Conservation (phyloP, 148 eudicot species). For the Rhododendron kiyosumense region DNA sequence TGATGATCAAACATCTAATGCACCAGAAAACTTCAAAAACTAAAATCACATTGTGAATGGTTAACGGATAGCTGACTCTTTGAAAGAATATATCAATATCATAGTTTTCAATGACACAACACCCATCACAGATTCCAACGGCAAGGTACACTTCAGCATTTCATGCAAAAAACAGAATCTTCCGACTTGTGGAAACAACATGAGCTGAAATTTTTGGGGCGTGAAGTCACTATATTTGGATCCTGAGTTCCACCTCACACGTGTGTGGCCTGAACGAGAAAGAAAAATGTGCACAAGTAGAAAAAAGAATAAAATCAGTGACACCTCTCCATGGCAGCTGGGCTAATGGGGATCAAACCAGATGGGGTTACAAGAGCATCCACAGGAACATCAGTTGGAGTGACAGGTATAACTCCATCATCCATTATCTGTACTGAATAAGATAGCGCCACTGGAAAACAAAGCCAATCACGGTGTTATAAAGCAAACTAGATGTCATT, state of each 20-base stretch:
- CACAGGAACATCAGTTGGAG: conserved; percentile 68
- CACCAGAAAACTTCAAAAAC: neutral
- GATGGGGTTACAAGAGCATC: conserved; percentile 83
- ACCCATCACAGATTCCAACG: neutral
- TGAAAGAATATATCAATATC: neutral
- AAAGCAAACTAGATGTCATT: neutral
- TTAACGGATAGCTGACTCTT: neutral
- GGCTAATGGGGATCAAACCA: conserved; percentile 72
- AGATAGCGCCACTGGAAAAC: conserved; percentile 73
- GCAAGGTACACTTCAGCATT: neutral
- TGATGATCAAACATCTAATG: neutral
- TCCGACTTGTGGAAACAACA: neutral
- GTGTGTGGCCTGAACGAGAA: neutral
- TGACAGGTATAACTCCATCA: conserved; percentile 73
- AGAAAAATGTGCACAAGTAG: neutral
- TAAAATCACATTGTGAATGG: neutral
- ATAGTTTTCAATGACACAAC: neutral
- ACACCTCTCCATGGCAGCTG: conserved; percentile 45
- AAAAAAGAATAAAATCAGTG: neutral
- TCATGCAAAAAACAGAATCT: neutral
- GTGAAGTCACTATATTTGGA: neutral
- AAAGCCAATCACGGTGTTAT: neutral
- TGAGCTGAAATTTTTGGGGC: neutral
- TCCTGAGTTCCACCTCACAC: neutral
- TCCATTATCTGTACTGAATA: conserved; percentile 88